Evolutionary conservation across 2,329 filamentous ascomycete genomes (phyloP).

Genomic region (Alternaria atra): DNA sequence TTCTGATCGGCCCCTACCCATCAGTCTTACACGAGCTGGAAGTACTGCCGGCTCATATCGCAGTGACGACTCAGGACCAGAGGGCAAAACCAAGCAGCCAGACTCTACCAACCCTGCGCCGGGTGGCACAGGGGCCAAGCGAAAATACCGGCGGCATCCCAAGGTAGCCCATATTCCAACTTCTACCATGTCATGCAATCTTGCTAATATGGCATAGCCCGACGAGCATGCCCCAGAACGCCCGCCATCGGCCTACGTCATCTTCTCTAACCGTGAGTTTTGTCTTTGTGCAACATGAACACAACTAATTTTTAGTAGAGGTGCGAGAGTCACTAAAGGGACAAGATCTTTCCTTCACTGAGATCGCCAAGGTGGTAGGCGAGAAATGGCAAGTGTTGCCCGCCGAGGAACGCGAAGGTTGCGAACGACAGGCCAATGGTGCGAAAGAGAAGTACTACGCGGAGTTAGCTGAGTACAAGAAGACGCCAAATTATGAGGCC

Average conservation of each 20-base stretch:
- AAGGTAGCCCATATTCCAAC: conserved; percentile 62
- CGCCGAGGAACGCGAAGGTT: conserved; percentile 73
- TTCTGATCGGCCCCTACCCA: conserved; percentile 49
- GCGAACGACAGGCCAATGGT: conserved; percentile 73
- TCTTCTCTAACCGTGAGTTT: conserved; percentile 82
- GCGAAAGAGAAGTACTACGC: conserved; percentile 80
- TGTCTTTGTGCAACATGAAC: neutral
- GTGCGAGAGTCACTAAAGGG: conserved; percentile 81
- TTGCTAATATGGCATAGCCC: conserved; percentile 58
- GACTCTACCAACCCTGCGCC: conserved; percentile 50
- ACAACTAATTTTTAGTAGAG: conserved; percentile 58
- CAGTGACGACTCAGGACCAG: conserved; percentile 63
- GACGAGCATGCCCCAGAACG: conserved; percentile 83
- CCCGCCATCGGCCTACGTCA: conserved; percentile 82
- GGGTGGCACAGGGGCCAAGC: conserved; percentile 60
- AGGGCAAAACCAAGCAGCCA: conserved; percentile 57
- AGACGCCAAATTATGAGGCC: conserved; percentile 72
- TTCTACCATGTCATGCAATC: neutral
- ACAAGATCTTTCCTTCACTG: conserved; percentile 79
- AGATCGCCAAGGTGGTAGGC: conserved; percentile 83
- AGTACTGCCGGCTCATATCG: conserved; percentile 64
- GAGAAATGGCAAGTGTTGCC: conserved; percentile 81
- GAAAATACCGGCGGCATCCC: conserved; percentile 80
- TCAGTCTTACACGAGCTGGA: conserved; percentile 56
- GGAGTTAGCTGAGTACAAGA: conserved; percentile 79